phyloP scores from a whole-genome alignment of 2,329 filamentous ascomycete genomes.

The Ophiosphaerella narmari region DNA sequence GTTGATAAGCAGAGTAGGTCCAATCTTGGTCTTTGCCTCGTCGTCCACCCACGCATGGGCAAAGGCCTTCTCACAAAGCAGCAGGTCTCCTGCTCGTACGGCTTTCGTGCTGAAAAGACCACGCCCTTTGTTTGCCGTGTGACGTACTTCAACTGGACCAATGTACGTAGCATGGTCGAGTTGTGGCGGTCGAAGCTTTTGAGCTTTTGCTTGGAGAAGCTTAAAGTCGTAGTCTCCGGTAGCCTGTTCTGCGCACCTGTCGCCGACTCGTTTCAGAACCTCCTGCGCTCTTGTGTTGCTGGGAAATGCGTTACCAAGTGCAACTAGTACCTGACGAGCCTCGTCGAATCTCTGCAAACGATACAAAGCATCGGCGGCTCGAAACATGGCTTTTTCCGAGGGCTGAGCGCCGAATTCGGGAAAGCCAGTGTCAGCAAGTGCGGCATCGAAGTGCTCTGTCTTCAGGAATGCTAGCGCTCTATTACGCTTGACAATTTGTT shows the following conservation, averaged over 20 bases:
- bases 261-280: constrained; percentile 13
- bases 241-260: constrained; percentile 41
- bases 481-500: constrained; percentile 38
- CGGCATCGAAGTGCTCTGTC: constrained; percentile 41
- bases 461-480: constrained; percentile 44
- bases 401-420: constrained; percentile 7
- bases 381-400: constrained; percentile 51
- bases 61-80: constrained; percentile 60
- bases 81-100: constrained; percentile 40
- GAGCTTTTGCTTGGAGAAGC: constrained; percentile 45
- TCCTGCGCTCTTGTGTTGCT: constrained; percentile 34
- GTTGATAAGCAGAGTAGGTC: constrained; percentile 47
- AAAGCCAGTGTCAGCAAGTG: constrained; percentile 35
- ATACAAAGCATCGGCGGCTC: constrained; percentile 53
- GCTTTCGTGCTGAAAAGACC: constrained; percentile 57
- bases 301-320: constrained; percentile 37
- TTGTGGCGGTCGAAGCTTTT: constrained; percentile 43
- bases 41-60: constrained; percentile 43
- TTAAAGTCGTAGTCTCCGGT: constrained; percentile 45
- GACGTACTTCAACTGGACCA: constrained; percentile 47
- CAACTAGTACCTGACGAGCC: constrained; percentile 41
- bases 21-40: constrained; percentile 5
- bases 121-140: constrained; percentile 47
- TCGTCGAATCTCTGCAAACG: constrained; percentile 43
- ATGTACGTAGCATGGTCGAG: constrained; percentile 57